Conservation (phyloP, 2,329 filamentous ascomycete species). For the Ceratocystis ficicola region DNA sequence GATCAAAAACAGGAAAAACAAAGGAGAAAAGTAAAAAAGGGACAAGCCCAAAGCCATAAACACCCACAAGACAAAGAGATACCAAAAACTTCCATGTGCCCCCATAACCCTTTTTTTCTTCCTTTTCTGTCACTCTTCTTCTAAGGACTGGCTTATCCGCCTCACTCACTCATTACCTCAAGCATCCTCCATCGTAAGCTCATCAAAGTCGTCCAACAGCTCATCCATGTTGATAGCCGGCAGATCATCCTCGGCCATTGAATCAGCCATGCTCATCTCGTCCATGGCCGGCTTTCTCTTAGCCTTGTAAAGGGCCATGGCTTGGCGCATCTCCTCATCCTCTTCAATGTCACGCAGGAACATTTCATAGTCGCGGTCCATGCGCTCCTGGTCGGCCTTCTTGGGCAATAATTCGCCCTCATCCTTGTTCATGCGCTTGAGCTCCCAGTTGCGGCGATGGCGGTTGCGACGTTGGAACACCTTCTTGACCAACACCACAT, state of each 20-base stretch:
- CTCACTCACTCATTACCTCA: constrained; percentile 18
- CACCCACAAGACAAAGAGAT: constrained; percentile 3
- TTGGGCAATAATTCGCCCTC: constrained; percentile 76
- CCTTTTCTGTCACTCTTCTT: background rate
- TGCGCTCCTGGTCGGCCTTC: constrained; percentile 74
- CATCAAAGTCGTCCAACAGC: constrained; percentile 84
- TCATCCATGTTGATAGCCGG: constrained; percentile 68
- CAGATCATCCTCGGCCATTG: constrained; percentile 47
- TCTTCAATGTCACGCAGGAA: constrained; percentile 96
- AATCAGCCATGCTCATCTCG: constrained; percentile 57
- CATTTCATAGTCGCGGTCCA: constrained; percentile 92
- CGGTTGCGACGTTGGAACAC: constrained; percentile 81
- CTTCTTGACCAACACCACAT: constrained; percentile 95
- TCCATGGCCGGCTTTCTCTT: constrained; percentile 44
- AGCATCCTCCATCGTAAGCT: constrained; percentile 60
- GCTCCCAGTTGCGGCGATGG: constrained; percentile 73
- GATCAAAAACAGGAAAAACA: background rate
- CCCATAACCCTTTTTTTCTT: constrained; percentile 11
- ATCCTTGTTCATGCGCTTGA: constrained; percentile 86
- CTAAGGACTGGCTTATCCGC: background rate
- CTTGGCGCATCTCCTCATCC: constrained; percentile 73
- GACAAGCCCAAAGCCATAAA: background rate
- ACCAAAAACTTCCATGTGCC: constrained; percentile 11
- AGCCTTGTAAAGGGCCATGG: constrained; percentile 76
- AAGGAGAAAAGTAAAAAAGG: background rate